Conservation (phyloP, 208 protist species). For the Acanthamoeba royreba region DNA sequence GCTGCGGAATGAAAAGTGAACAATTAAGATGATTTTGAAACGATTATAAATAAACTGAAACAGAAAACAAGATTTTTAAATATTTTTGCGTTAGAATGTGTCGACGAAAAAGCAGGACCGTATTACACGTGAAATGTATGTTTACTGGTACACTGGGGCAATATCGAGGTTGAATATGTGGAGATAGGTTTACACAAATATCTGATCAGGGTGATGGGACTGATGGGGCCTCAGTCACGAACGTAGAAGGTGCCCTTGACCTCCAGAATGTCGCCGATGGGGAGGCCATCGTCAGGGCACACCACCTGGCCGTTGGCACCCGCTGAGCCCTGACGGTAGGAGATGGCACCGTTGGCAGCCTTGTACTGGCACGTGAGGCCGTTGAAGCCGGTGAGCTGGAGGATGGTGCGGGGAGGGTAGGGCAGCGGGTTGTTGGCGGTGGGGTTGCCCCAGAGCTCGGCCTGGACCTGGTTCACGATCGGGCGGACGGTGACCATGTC, state of each 20-base stretch:
- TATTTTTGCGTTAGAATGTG: too few species aligned
- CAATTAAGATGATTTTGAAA: too few species aligned
- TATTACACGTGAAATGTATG: too few species aligned
- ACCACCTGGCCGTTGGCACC: not conserved
- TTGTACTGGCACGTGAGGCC: not conserved
- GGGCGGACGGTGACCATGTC: slow-evolving; percentile 7
- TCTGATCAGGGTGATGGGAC: too few species aligned
- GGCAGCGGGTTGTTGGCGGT: not conserved
- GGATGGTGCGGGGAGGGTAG: not conserved
- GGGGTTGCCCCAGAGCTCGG: not conserved
- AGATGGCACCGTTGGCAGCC: not conserved
- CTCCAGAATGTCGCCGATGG: not conserved
- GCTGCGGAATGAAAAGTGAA: too few species aligned
- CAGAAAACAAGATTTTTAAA: too few species aligned
- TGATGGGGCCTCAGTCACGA: not conserved
- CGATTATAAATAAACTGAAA: too few species aligned
- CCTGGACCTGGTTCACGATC: not conserved
- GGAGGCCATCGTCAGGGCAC: not conserved
- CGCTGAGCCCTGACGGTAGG: not conserved
- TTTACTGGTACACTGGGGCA: too few species aligned
- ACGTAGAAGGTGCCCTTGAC: slow-evolving; percentile 30
- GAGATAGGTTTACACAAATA: too few species aligned
- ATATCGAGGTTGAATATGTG: too few species aligned
- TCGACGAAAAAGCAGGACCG: too few species aligned
- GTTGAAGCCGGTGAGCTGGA: not conserved